phyloP scores from a whole-genome alignment of 306 rosid species.

The Heteromeles arbutifolia region DNA sequence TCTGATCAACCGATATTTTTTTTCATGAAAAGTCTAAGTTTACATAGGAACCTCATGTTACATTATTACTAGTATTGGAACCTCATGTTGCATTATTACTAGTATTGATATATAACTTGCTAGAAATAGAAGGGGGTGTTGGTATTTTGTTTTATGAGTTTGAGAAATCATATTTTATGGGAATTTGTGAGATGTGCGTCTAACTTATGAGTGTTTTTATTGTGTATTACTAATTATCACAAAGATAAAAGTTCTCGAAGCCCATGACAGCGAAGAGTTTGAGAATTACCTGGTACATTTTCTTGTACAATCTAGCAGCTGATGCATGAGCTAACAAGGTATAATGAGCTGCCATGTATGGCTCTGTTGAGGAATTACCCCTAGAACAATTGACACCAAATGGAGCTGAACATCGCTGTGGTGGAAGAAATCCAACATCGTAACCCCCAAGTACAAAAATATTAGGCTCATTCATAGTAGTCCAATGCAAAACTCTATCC shows the following conservation, averaged over 20 bases:
- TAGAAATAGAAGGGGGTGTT: too few relatives aligned
- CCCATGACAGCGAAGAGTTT: not conserved
- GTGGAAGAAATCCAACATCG: slow-evolving; percentile 47
- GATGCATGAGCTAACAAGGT: slow-evolving; percentile 67
- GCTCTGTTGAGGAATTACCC: slow-evolving; percentile 63
- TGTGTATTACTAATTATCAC: not conserved
- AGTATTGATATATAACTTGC: too few relatives aligned
- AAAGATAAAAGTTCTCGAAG: not conserved
- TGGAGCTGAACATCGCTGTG: slow-evolving; percentile 56
- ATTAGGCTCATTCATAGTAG: slow-evolving; percentile 61
- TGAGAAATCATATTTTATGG: too few relatives aligned
- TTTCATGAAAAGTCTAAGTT: too few relatives aligned
- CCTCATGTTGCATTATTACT: too few relatives aligned
- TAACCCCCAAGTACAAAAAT: slow-evolving; percentile 36
- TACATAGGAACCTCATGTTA: too few relatives aligned
- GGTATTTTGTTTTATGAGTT: too few relatives aligned
- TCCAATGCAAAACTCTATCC: slow-evolving; percentile 58
- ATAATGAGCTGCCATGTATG: slow-evolving; percentile 58
- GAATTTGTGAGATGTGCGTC: not conserved
- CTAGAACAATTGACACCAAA: slow-evolving; percentile 30
- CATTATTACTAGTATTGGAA: too few relatives aligned
- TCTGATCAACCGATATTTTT: too few relatives aligned
- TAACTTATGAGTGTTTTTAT: too few relatives aligned
- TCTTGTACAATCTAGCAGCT: slow-evolving; percentile 40
- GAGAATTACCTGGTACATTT: slow-evolving; percentile 37